phyloP scores from a whole-genome alignment of 345 rosid genomes.

The Cochlearia excelsa region DNA sequence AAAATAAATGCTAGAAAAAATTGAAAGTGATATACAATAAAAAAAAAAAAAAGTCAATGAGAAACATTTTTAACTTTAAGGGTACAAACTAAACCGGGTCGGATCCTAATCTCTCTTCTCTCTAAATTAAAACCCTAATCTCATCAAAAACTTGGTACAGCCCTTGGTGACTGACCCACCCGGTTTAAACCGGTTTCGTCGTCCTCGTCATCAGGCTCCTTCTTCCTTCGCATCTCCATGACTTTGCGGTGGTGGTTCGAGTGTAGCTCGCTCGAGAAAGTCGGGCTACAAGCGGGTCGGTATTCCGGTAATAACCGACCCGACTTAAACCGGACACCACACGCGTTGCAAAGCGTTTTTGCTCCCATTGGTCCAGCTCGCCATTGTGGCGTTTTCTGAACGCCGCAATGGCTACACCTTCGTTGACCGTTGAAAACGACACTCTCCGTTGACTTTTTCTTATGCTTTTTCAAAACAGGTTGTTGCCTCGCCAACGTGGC shows the following conservation, averaged over 20 bases:
- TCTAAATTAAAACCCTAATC: conserved; percentile 26
- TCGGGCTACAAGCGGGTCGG: conserved; percentile 52
- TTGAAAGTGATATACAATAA: conserved; percentile 33
- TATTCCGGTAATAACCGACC: conserved; percentile 47
- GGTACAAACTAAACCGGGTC: conserved; percentile 29
- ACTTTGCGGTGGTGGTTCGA: conserved; percentile 47
- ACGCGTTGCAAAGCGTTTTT: conserved; percentile 48
- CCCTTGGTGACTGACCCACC: conserved; percentile 31
- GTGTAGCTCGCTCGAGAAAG: conserved; percentile 38
- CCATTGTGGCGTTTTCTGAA: conserved; percentile 44
- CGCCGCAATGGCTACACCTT: conserved; percentile 42
- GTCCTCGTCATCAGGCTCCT: conserved; percentile 28
- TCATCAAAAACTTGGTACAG: conserved; percentile 60
- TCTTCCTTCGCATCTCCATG: conserved; percentile 36
- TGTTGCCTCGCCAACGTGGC: conserved; percentile 26
- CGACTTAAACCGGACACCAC: conserved; percentile 46
- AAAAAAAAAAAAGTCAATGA: conserved; percentile 22
- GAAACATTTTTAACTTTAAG: conserved; percentile 19
- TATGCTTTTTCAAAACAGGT: conserved; percentile 44
- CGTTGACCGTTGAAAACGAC: conserved; percentile 20
- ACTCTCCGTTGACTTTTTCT: conserved; percentile 36
- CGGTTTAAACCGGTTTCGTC: conserved; percentile 24
- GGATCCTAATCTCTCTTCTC: conserved; percentile 33
- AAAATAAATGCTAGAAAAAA: conserved; percentile 22
- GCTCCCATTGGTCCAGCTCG: conserved; percentile 47